phyloP scores from a whole-genome alignment of 2,329 filamentous ascomycete species.

The Sphaerostilbella broomeana region DNA sequence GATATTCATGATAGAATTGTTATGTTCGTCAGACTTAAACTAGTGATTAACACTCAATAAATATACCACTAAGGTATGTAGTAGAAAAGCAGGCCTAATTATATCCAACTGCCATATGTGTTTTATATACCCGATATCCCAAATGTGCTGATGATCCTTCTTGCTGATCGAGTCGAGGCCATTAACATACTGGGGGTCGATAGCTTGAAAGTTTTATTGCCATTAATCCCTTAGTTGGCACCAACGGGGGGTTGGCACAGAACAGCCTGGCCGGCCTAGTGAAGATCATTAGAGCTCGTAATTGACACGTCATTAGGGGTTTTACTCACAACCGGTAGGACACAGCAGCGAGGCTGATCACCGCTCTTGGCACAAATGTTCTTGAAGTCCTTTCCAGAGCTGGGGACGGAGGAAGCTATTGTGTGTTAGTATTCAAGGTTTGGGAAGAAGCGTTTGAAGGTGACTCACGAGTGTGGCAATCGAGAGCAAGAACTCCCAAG shows the following conservation, averaged over 20 bases:
- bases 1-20: too few species aligned
- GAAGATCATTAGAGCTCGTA: not conserved
- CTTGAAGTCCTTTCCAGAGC: not conserved
- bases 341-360: constrained; percentile 11
- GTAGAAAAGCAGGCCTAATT: not conserved
- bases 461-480: constrained; percentile 13
- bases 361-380: not conserved
- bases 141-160: not conserved
- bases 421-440: not conserved
- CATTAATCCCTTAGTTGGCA: not conserved
- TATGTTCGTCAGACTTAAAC: too few species aligned
- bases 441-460: not conserved
- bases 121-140: not conserved
- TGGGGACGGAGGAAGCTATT: not conserved
- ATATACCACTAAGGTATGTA: not conserved
- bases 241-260: constrained; percentile 3
- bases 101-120: not conserved
- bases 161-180: not conserved
- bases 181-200: not conserved
- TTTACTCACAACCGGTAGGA: constrained; percentile 12
- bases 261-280: constrained; percentile 2
- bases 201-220: not conserved
- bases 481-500: constrained; percentile 6
- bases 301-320: not conserved
- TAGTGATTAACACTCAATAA: not conserved